Percentiles rank a stretch among this genome's conserved stretches.
These are phyloP conservation scores for Cucurbita ficifolia DNA, from an alignment of 306 rosid genomes.

Conservation along the genomic window DNA sequence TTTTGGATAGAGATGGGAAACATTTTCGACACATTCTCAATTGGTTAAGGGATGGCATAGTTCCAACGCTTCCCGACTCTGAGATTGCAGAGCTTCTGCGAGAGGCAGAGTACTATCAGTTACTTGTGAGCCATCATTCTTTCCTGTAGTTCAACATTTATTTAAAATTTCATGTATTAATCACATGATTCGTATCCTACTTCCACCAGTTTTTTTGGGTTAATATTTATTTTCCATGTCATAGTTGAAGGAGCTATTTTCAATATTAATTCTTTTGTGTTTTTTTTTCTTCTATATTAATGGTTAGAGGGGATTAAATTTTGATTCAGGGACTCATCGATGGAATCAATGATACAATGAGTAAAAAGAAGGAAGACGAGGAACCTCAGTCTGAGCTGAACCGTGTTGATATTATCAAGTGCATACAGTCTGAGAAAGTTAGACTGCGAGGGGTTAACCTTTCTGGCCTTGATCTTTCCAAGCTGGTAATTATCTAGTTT, in stretches of 20 bases:
- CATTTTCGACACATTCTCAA: constrained; percentile 88
- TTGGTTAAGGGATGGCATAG: constrained; percentile 78
- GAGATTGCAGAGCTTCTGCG: constrained; percentile 46
- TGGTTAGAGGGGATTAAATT: not conserved
- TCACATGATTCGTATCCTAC: not conserved
- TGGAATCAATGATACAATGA: constrained; percentile 34
- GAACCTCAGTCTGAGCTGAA: constrained; percentile 54
- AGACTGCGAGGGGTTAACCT: constrained; percentile 89
- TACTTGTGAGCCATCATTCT: constrained; percentile 41
- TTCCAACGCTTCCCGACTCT: constrained; percentile 53
- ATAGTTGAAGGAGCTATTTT: not conserved
- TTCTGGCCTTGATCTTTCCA: constrained; percentile 90
- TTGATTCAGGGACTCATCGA: constrained; percentile 67
- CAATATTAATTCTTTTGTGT: not conserved
- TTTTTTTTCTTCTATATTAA: not conserved
- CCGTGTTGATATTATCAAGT: constrained; percentile 80
- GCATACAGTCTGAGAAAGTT: constrained; percentile 75
- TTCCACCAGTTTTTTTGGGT: not conserved
- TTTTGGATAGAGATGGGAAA: constrained; percentile 80
- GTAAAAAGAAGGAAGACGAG: constrained; percentile 50
- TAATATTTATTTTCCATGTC: not conserved
- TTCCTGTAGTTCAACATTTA: not conserved
- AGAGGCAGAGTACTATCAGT: constrained; percentile 88
- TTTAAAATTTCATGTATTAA: not conserved
- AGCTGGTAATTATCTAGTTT: constrained; percentile 42